Percentiles rank a stretch among this genome's conserved stretches.
Conservation (phyloP, 148 eudicot genomes). For the Vaccinium darrowii region DNA sequence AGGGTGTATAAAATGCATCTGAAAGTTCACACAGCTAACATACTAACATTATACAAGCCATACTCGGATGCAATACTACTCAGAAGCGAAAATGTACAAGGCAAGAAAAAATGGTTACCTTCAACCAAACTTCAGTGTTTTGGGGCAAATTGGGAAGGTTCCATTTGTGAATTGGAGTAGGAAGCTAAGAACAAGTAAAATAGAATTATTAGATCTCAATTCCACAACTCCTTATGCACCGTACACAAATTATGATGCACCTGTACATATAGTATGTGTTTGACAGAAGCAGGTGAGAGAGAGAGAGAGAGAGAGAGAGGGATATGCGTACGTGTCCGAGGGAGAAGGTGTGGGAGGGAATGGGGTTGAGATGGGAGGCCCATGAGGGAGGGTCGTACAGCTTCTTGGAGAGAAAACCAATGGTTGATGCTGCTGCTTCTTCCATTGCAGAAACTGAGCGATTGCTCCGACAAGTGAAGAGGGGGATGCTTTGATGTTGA, state of each 20-base stretch:
- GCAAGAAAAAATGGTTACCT: constrained; percentile 44
- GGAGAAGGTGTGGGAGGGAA: constrained; percentile 62
- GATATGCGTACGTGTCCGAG: constrained; percentile 59
- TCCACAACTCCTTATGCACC: neutral
- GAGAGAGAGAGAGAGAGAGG: neutral
- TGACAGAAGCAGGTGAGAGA: neutral
- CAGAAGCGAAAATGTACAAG: neutral
- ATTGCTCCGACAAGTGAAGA: constrained; percentile 7
- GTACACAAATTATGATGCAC: neutral
- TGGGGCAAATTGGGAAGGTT: constrained; percentile 86
- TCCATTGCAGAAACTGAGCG: constrained; percentile 4
- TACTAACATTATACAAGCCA: neutral
- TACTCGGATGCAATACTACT: neutral
- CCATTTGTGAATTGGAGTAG: constrained; percentile 97
- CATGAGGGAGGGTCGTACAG: constrained; percentile 70
- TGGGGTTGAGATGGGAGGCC: constrained; percentile 77
- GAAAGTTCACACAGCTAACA: neutral
- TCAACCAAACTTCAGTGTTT: constrained; percentile 77
- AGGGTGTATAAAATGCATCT: neutral
- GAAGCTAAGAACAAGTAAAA: constrained; percentile 46
- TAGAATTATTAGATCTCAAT: neutral
- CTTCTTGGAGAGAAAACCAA: constrained; percentile 48
- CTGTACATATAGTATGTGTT: neutral
- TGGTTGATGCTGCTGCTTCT: neutral
- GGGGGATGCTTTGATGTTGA: neutral